phyloP scores from a whole-genome alignment of 2,329 filamentous ascomycete genomes.

The Diplodia mutila region DNA sequence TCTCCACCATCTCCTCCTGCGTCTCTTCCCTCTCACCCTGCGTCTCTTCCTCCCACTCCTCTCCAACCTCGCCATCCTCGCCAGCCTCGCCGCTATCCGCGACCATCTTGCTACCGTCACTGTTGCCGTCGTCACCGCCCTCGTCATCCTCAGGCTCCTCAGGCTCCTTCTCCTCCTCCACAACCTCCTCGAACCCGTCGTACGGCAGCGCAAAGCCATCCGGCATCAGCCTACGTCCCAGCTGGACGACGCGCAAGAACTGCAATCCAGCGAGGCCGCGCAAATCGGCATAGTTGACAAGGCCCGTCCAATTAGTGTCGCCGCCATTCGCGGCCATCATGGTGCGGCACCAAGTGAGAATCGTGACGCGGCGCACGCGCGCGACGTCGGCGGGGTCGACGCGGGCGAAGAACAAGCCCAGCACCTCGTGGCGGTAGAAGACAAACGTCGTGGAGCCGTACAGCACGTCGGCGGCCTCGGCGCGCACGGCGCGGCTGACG shows the following conservation, averaged over 20 bases:
- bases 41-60: too few relatives aligned
- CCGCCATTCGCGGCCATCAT: neutral
- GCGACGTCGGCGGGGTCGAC: too few relatives aligned
- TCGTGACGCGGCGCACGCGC: neutral
- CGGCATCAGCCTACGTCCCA: neutral
- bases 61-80: too few relatives aligned
- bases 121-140: too few relatives aligned
- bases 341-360: neutral
- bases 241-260: neutral
- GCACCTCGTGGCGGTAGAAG: neutral
- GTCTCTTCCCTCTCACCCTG: too few relatives aligned
- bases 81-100: too few relatives aligned
- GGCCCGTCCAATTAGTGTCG: neutral
- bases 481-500: neutral
- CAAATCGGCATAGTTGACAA: neutral
- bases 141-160: neutral
- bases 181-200: neutral
- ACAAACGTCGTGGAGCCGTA: neutral
- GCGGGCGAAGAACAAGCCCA: neutral
- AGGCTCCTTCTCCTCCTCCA: too few relatives aligned
- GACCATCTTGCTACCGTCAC: too few relatives aligned
- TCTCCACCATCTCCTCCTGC: too few relatives aligned
- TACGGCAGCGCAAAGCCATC: neutral
- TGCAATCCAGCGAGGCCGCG: neutral
- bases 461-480: neutral